These are phyloP conservation scores for Setaria viridis DNA, from an alignment of 202 grass and related monocot species.

Conservation along the genomic window DNA sequence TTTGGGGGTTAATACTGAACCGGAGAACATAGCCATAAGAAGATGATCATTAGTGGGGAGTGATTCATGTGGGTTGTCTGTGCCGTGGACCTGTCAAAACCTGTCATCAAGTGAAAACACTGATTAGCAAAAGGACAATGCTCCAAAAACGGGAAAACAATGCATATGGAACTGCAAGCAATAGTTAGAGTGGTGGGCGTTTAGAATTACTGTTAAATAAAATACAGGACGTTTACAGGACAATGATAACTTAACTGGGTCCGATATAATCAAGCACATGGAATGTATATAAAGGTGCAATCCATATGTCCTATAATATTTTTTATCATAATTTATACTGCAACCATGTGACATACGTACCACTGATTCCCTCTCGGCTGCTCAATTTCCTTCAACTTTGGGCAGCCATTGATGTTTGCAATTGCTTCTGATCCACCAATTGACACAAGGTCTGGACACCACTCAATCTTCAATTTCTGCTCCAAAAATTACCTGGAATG, in stretches of 20 bases:
- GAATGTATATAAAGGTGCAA: not conserved
- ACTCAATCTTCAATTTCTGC: fast-evolving
- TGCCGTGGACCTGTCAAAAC: not conserved
- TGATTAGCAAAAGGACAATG: not conserved
- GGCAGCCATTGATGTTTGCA: not conserved
- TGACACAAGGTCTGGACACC: not conserved
- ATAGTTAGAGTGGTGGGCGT: not conserved
- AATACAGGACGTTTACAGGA: not conserved
- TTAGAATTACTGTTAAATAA: not conserved
- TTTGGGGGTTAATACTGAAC: not conserved
- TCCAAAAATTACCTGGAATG: slow-evolving; percentile 20
- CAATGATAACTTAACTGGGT: not conserved
- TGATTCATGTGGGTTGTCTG: no score
- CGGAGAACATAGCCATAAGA: not conserved
- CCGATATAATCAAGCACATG: not conserved
- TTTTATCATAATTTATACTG: not conserved
- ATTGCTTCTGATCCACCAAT: not conserved
- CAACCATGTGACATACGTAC: not conserved
- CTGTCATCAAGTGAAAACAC: not conserved
- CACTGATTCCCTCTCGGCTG: not conserved
- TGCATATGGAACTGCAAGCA: not conserved
- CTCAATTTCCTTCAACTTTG: not conserved
- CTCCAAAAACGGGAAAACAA: not conserved
- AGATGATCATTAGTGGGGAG: not conserved
- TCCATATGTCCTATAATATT: not conserved